phyloP scores from a whole-genome alignment of 2,329 filamentous ascomycete species.

The Scytalidium sp. region DNA sequence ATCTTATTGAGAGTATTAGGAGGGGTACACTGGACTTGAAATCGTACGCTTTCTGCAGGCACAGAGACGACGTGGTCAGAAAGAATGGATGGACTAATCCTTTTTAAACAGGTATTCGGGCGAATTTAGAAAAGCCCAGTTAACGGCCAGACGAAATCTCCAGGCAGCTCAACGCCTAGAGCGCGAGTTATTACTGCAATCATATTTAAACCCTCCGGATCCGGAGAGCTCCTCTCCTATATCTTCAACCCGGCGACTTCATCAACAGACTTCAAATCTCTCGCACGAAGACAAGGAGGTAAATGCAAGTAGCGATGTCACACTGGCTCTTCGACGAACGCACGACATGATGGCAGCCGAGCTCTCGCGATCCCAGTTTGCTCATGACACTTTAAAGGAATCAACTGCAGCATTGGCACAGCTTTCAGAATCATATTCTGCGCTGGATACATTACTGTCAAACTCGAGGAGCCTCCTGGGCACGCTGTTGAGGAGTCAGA shows the following conservation, averaged over 20 bases:
- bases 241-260: slow-evolving; percentile 31
- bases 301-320: slow-evolving; percentile 79
- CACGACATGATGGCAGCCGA: slow-evolving; percentile 85
- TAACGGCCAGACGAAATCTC: slow-evolving; percentile 73
- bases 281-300: slow-evolving; percentile 68
- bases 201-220: slow-evolving; percentile 47
- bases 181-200: slow-evolving; percentile 70
- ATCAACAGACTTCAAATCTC: slow-evolving; percentile 14
- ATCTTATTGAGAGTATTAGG: slow-evolving; percentile 63
- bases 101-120: slow-evolving; percentile 33
- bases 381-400: slow-evolving; percentile 82
- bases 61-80: too few relatives aligned
- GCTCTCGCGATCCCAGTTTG: slow-evolving; percentile 82
- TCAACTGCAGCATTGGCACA: slow-evolving; percentile 79
- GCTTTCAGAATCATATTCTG: slow-evolving; percentile 76
- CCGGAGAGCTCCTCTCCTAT: slow-evolving; percentile 27
- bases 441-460: slow-evolving; percentile 72
- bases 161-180: slow-evolving; percentile 73
- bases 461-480: slow-evolving; percentile 73
- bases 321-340: slow-evolving; percentile 76
- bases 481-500: slow-evolving; percentile 80
- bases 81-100: too few relatives aligned
- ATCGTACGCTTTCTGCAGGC: too few relatives aligned
- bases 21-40: slow-evolving; percentile 69
- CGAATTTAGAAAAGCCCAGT: slow-evolving; percentile 77